A percentile compares a stretch with the other conserved stretches of the same genome.
These are phyloP conservation scores for Trypanosoma brucei DNA, from an alignment of 208 protist genomes.

Conservation along the genomic window DNA sequence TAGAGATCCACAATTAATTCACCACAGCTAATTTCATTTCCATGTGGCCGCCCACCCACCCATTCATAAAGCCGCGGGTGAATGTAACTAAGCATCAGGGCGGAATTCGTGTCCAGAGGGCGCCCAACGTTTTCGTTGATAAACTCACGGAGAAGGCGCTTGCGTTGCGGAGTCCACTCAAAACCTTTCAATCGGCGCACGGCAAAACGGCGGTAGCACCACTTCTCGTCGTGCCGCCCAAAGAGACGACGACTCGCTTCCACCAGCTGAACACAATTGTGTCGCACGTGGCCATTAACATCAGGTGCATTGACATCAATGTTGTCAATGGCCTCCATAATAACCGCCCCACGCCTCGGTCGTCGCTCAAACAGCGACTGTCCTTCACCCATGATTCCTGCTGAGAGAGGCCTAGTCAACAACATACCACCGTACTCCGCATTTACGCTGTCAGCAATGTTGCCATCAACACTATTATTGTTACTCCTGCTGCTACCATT, in stretches of 20 bases:
- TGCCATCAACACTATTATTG: neutral
- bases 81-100: slow-evolving; percentile 46
- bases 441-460: neutral
- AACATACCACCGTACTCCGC: neutral
- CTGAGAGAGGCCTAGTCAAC: neutral
- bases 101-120: slow-evolving; percentile 28
- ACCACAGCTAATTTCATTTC: slow-evolving; percentile 44
- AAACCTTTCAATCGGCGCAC: slow-evolving; percentile 55
- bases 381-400: slow-evolving; percentile 28
- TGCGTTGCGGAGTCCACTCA: slow-evolving; percentile 25
- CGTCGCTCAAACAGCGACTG: slow-evolving; percentile 19
- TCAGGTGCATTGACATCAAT: slow-evolving; percentile 51
- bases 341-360: slow-evolving; percentile 43
- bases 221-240: slow-evolving; percentile 24
- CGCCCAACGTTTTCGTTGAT: slow-evolving; percentile 24
- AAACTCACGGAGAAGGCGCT: slow-evolving; percentile 12
- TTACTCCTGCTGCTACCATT: too few species aligned
- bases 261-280: slow-evolving; percentile 60
- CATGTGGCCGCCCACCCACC: slow-evolving; percentile 18
- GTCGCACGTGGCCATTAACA: slow-evolving; percentile 39
- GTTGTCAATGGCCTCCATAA: slow-evolving; percentile 81
- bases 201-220: slow-evolving; percentile 55
- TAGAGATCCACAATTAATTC: slow-evolving; percentile 74
- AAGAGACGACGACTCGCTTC: slow-evolving; percentile 47
- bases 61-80: slow-evolving; percentile 36